Evolutionary conservation across 768 basidiomycete species (phyloP).

Genomic region (Thelephora aurantiotincta): DNA sequence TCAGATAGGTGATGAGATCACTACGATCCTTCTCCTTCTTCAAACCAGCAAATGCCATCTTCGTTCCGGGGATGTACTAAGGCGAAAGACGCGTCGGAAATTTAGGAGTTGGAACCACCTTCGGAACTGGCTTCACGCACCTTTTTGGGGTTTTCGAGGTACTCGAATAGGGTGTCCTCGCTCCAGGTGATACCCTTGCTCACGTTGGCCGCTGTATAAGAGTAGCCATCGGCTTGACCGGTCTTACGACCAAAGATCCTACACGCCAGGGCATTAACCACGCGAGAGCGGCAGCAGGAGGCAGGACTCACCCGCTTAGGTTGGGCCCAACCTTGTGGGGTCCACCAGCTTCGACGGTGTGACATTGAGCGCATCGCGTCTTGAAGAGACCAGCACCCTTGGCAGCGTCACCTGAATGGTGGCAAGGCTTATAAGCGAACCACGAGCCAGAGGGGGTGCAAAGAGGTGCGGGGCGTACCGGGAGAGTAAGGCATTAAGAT

Average conservation of each 20-base stretch:
- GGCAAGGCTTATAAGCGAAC: slow-evolving; percentile 2
- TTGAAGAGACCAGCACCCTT: slow-evolving; percentile 97
- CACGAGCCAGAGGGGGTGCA: not conserved
- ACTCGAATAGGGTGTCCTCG: slow-evolving; percentile 85
- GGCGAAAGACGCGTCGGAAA: not conserved
- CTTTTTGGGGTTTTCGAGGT: slow-evolving; percentile 96
- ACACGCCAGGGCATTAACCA: slow-evolving; percentile 2
- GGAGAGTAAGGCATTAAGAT: slow-evolving; percentile 28
- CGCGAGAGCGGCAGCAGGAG: not conserved
- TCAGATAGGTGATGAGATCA: slow-evolving; percentile 80
- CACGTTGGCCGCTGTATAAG: slow-evolving; percentile 89
- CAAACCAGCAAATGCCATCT: slow-evolving; percentile 97
- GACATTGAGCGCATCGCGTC: slow-evolving; percentile 91
- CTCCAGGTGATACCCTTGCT: slow-evolving; percentile 88
- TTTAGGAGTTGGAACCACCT: not conserved
- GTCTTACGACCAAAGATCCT: slow-evolving; percentile 79
- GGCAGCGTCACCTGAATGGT: slow-evolving; percentile 51
- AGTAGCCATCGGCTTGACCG: slow-evolving; percentile 74
- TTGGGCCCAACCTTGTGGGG: slow-evolving; percentile 90
- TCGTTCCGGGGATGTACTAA: slow-evolving; percentile 90
- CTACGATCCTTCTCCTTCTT: slow-evolving; percentile 98
- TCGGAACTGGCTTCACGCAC: slow-evolving; percentile 23
- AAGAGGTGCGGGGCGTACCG: slow-evolving; percentile 19
- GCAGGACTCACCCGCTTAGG: slow-evolving; percentile 64
- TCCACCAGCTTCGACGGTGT: slow-evolving; percentile 68